Conservation (phyloP, 495 filamentous ascomycete species). For the Podospora tetraspora region DNA sequence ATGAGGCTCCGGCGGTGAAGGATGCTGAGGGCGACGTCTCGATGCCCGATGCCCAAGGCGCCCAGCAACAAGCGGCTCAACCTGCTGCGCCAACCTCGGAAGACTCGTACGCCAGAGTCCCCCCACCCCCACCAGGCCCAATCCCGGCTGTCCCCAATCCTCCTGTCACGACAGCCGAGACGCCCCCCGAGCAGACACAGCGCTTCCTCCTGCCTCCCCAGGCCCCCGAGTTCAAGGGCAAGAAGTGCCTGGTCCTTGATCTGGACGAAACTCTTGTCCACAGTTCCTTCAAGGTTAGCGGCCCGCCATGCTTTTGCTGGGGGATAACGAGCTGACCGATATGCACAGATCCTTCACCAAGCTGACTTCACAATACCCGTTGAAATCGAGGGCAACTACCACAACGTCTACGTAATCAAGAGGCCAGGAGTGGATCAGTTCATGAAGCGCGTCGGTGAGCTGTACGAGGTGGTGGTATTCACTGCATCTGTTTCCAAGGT, state of each 20-base stretch:
- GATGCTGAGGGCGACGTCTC: conserved; percentile 57
- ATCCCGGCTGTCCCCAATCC: conserved; percentile 33
- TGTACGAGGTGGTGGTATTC: conserved; percentile 98
- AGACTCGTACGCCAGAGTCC: conserved; percentile 43
- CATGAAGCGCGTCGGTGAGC: conserved; percentile 96
- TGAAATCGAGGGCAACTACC: conserved; percentile 97
- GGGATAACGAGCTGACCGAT: conserved; percentile 16
- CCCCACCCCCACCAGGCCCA: conserved; percentile 56
- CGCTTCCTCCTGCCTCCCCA: conserved; percentile 78
- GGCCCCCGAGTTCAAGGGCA: conserved; percentile 67
- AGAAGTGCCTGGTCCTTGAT: conserved; percentile 93
- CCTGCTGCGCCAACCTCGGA: conserved; percentile 20
- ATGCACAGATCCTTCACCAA: conserved; percentile 83
- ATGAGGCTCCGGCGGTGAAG: conserved; percentile 26
- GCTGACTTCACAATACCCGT: conserved; percentile 99
- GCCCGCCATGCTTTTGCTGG: background rate
- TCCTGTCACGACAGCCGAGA: conserved; percentile 23
- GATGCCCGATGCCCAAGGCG: conserved; percentile 52
- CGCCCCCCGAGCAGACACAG: conserved; percentile 41
- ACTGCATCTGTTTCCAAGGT: conserved; percentile 99
- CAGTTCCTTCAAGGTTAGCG: conserved; percentile 92
- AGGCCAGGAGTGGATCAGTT: conserved; percentile 95
- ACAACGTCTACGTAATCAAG: conserved; percentile 99
- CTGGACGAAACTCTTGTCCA: conserved; percentile 98
- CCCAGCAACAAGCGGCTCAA: conserved; percentile 20